These are phyloP conservation scores for Wickerhamomyces canadensis DNA, from an alignment of 805 yeast genomes.

Conservation along the genomic window DNA sequence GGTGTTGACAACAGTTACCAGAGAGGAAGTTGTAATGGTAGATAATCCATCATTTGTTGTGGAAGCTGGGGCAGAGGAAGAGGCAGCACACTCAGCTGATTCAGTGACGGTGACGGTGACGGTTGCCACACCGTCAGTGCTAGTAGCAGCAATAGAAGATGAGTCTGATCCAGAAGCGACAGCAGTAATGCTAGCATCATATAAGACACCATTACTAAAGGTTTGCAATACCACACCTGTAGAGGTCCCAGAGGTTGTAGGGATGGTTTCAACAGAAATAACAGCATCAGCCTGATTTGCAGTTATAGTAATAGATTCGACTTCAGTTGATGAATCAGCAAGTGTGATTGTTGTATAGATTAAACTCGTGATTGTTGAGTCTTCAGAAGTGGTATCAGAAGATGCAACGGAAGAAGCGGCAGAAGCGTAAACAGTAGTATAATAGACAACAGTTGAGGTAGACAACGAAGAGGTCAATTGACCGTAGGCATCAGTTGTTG, in stretches of 20 bases:
- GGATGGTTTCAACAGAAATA: not conserved
- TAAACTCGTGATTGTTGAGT: slow-evolving; percentile 4
- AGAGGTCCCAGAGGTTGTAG: not conserved
- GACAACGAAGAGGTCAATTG: slow-evolving; percentile 10
- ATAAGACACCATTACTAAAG: not conserved
- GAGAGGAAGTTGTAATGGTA: slow-evolving; percentile 4
- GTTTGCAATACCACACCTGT: not conserved
- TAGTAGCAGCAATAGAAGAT: slow-evolving; percentile 4
- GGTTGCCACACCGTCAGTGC: slow-evolving; percentile 3
- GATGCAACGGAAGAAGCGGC: slow-evolving; percentile 3
- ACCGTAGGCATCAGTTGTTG: slow-evolving; percentile 20
- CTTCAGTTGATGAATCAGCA: slow-evolving; percentile 1
- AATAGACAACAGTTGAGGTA: slow-evolving; percentile 14
- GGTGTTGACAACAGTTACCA: slow-evolving; percentile 9
- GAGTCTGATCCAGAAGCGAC: not conserved
- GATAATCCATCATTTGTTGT: not conserved
- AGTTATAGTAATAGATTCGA: slow-evolving; percentile 1
- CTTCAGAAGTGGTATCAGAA: slow-evolving; percentile 4
- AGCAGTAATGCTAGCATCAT: not conserved
- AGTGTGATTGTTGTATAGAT: slow-evolving; percentile 7
- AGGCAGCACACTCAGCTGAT: slow-evolving; percentile 12
- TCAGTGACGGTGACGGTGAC: slow-evolving; percentile 20
- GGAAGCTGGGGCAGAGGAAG: not conserved
- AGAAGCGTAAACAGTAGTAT: slow-evolving; percentile 12
- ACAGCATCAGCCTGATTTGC: slow-evolving; percentile 1